Evolutionary conservation across 805 yeast species (phyloP).

Genomic region (Saccharomycopsis babjevae): DNA sequence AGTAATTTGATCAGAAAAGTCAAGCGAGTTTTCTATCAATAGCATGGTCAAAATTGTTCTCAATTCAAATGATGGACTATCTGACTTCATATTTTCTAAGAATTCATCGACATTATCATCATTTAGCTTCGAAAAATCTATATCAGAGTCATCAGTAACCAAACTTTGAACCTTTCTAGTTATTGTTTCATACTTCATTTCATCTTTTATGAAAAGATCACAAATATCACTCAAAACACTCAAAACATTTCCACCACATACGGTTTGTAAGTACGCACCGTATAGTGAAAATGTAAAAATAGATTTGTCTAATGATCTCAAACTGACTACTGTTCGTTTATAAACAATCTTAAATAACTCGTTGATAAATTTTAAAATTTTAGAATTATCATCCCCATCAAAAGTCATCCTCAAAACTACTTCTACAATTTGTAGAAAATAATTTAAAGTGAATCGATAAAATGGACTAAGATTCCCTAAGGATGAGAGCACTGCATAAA

Average conservation of each 20-base stretch:
- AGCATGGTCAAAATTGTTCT: not conserved
- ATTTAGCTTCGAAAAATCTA: not conserved
- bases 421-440: conserved; percentile 29
- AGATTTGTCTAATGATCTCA: conserved; percentile 35
- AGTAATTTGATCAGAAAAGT: not conserved
- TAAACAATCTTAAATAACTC: conserved; percentile 39
- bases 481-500: conserved; percentile 39
- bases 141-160: not conserved
- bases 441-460: conserved; percentile 50
- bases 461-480: conserved; percentile 36
- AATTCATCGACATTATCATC: not conserved
- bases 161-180: not conserved
- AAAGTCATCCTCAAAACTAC: conserved; percentile 22
- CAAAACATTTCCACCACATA: conserved; percentile 1
- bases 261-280: not conserved
- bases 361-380: conserved; percentile 26
- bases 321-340: conserved; percentile 35
- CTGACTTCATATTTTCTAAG: not conserved
- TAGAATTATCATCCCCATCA: conserved; percentile 12
- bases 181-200: not conserved
- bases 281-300: conserved; percentile 23
- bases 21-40: not conserved
- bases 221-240: not conserved
- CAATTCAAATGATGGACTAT: not conserved
- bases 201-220: not conserved